Evolutionary conservation across 2,329 filamentous ascomycete species (phyloP), one percentile per base, ranked within the genome.

Genomic region (Pezicula carpinea): DNA sequence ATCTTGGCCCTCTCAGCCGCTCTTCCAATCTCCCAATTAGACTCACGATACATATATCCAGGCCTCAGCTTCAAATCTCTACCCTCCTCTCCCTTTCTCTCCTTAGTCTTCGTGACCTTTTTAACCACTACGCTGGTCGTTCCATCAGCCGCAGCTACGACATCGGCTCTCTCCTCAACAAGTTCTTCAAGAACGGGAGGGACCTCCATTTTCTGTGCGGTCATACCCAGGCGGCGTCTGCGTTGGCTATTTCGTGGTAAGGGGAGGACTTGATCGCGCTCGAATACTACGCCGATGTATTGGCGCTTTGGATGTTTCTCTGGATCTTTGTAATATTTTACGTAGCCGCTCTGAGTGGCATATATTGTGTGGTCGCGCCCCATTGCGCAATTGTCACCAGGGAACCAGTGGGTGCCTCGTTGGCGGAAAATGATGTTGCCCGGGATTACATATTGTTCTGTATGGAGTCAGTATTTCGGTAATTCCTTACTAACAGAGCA

Each of bases 391-490:
- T 99, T 97, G 66, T 97, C 93, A 61, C 93, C 93, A 1, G 93
- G 86, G 66, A 85, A 92, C 93, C 93, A 99, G 61, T 84, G 80
- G 4, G 93, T 95, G 59, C 93, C 93, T 61, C 92, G 85, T 70
- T 99, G 93, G 66, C 89, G 90, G 80, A 93, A 99, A 70, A 99
- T 87, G 69, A 99, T 99, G 74, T 96, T 97, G 46, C 93, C 93
- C 4, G 91, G 87, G 49, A 96, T 86, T 31, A 99, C 93, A 67
- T 85, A 95, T 73, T 96, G 87, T 65, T 92, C 87, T 91, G 63
- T 53, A 18, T 34, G 5, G 35, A n/a, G 47, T 45, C 11, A 44
- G 22, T 18, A 7, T 34, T 35, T 43, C 18, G 23, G 21, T 22
- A 31, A 17, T 31, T 33, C 15, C 23, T 33, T 11, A n/a, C 7